These are phyloP conservation scores for Trichosporon sp. DNA, from an alignment of 1,284 basidiomycete species.

Conservation along the genomic window DNA sequence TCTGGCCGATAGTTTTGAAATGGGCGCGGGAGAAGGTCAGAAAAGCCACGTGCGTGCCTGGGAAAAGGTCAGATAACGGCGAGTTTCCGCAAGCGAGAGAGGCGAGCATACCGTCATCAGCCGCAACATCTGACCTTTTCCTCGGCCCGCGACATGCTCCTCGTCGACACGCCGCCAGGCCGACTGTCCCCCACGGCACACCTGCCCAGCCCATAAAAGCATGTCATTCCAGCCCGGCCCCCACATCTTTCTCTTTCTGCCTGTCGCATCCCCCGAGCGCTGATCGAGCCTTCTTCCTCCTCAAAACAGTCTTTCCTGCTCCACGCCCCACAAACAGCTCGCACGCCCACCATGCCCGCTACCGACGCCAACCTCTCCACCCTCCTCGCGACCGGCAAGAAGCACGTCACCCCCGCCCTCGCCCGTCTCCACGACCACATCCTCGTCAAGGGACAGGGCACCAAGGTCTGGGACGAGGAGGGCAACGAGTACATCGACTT, in stretches of 20 bases:
- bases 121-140: not conserved
- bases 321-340: not conserved
- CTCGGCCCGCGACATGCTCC: not conserved
- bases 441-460: slow-evolving; percentile 71
- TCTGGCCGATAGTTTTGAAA: not conserved
- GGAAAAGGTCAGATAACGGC: not conserved
- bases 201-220: not conserved
- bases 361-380: slow-evolving; percentile 21
- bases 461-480: slow-evolving; percentile 61
- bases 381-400: slow-evolving; percentile 25
- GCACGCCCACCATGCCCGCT: slow-evolving; percentile 17
- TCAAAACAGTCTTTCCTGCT: not conserved
- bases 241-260: not conserved
- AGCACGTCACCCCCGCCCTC: slow-evolving; percentile 35
- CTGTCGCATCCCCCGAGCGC: not conserved
- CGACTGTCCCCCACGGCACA: not conserved
- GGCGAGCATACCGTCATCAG: slow-evolving; percentile 6
- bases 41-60: not conserved
- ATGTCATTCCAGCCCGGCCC: not conserved
- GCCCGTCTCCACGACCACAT: slow-evolving; percentile 55
- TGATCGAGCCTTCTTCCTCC: not conserved
- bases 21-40: not conserved
- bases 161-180: not conserved
- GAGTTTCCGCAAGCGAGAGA: not conserved
- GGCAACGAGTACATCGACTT: slow-evolving; percentile 71